A percentile compares a stretch with the other conserved stretches of the same genome.
Conservation (phyloP, 139 green algal genomes). For the Volvox africanus region DNA sequence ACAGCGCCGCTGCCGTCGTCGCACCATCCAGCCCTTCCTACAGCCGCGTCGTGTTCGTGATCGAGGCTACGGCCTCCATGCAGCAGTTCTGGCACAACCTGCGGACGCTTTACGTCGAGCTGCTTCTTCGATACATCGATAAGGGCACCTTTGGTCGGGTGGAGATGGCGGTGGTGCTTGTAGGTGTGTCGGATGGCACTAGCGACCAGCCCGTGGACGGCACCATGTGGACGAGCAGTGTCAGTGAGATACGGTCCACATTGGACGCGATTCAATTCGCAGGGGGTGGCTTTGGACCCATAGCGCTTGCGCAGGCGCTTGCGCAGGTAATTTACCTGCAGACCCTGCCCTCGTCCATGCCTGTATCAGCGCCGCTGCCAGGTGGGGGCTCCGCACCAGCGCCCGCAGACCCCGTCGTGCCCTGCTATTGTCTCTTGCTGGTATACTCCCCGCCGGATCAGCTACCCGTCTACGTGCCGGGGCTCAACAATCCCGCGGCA, state of each 20-base stretch:
- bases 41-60: constrained; percentile 37
- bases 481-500: not conserved
- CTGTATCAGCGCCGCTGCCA: constrained; percentile 27
- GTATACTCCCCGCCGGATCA: not conserved
- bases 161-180: constrained; percentile 39
- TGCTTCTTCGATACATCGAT: constrained; percentile 42
- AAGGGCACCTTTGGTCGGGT: constrained; percentile 6
- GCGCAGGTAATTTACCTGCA: constrained; percentile 45
- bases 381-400: constrained; percentile 2
- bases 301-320: constrained; percentile 38
- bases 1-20: not conserved
- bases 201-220: constrained; percentile 40
- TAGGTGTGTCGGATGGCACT: not conserved
- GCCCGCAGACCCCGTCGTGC: constrained; percentile 31
- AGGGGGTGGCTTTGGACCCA: constrained; percentile 43
- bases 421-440: constrained; percentile 38
- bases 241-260: constrained; percentile 29
- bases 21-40: not conserved
- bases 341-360: constrained; percentile 39
- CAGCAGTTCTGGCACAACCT: constrained; percentile 23
- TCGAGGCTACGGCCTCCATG: constrained; percentile 44
- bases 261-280: constrained; percentile 42
- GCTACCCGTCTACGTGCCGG: constrained; percentile 12
- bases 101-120: constrained; percentile 37
- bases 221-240: constrained; percentile 26